Base-by-base conservation (phyloP, 805 yeast genomes). In the Ogataea haglerorum region DNA sequence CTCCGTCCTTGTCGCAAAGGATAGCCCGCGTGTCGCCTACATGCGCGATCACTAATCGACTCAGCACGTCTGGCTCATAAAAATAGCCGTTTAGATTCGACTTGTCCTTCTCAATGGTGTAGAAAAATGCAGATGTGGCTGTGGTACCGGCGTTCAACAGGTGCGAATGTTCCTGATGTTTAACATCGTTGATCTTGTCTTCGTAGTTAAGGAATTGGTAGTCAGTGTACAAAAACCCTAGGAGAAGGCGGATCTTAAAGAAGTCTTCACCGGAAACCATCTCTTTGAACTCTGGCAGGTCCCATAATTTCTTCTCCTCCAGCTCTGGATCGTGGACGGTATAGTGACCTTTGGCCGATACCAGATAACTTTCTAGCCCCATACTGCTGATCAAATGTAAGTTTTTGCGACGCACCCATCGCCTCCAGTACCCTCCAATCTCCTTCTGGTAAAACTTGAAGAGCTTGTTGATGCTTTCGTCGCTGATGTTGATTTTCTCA, bases 1-100 rank as follows among this genome's bases (percentile, higher is more conserved):
- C 65, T 2, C 98, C 98, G 40, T 72, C 62, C 42, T 73, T 74
- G 61, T 90, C 98, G 48, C 93, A 85, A n/a, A 93, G 53, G 2
- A 93, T 73, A 5, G 95, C 88, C 47, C 85, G 76, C 3, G 97
- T 85, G 58, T 93, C 99, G 5, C 99, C 99, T 10, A 91, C 80
- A 57, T 93, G 99, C 1, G 95, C 90, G 14, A 90, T 76, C 1
- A 85, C 73, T 16, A 93, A 61, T 52, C 80, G 79, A 16, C 87
- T 70, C 10, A 83, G 65, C 3, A 85, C 81, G 7, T 72, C 68
- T n/a, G 80, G 76, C 46, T 81, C 78, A 65, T 90, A 82, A 60
- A 73, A 83, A 53, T 68, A 73, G 18, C 56, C 57, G 48, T 65
- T 63, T 6, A 49, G 50, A 30, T 55, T 51, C 5, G 38, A 27